Conservation (phyloP, 805 yeast species). For the Pichia thaimueangensis region DNA sequence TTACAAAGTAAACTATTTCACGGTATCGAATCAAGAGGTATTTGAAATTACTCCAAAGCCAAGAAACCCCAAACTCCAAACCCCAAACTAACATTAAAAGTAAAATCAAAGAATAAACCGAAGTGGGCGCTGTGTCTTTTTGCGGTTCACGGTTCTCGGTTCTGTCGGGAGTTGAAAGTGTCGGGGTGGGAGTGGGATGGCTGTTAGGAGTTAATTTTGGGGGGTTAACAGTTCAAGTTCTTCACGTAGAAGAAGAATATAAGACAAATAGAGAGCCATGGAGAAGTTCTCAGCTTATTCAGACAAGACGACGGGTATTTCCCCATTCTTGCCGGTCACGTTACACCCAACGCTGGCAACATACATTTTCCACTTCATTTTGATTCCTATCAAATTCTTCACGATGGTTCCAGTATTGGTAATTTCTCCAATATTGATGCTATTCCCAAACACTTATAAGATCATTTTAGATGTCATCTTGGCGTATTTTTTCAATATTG, state of each 20-base stretch:
- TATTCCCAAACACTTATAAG: slow-evolving; percentile 13
- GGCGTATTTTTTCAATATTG: slow-evolving; percentile 30
- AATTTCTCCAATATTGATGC: slow-evolving; percentile 15
- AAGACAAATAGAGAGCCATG: slow-evolving; percentile 36
- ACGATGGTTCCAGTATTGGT: slow-evolving; percentile 22
- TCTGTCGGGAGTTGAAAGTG: no score
- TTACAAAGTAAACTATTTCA: no score
- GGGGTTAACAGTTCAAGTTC: no score
- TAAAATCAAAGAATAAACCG: no score
- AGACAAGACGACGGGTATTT: slow-evolving; percentile 89
- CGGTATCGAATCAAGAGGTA: no score
- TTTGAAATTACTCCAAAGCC: no score
- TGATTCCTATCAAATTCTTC: slow-evolving; percentile 11
- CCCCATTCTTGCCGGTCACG: slow-evolving; percentile 71
- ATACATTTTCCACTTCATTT: slow-evolving; percentile 4
- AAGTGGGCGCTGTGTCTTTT: no score
- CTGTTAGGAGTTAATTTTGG: no score
- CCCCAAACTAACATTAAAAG: no score
- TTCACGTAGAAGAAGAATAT: neutral
- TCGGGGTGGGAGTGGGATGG: no score
- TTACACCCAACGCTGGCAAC: slow-evolving; percentile 15
- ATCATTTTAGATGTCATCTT: slow-evolving; percentile 19
- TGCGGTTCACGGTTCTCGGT: no score
- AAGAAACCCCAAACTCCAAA: no score
- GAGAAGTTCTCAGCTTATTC: slow-evolving; percentile 81